Percentiles rank a stretch among this genome's conserved stretches.
phyloP scores from a whole-genome alignment of 768 basidiomycete species.

The Tricholoma terreum region DNA sequence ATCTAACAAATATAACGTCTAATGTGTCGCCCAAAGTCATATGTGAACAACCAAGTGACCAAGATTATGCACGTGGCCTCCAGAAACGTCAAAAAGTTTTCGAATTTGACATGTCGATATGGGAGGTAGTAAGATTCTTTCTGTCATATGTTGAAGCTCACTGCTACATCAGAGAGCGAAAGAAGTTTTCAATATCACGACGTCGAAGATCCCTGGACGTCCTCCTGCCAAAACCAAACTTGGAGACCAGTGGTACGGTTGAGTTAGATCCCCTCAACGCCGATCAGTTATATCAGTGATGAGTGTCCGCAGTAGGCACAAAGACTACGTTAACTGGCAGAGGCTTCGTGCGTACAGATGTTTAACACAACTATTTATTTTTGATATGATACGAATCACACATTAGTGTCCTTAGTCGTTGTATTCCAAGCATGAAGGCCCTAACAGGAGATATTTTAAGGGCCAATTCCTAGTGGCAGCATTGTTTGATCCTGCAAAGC shows the following conservation, averaged over 20 bases:
- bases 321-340: no score
- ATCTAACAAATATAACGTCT: background rate
- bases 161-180: conserved; percentile 68
- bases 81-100: conserved; percentile 84
- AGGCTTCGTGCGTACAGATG: no score
- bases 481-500: conserved; percentile 48
- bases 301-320: no score
- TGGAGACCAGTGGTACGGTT: conserved; percentile 76
- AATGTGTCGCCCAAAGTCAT: conserved; percentile 37
- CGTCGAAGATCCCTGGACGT: conserved; percentile 74
- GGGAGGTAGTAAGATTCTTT: conserved; percentile 51
- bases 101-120: conserved; percentile 88
- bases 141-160: background rate
- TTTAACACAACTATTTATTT: no score
- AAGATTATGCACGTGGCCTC: conserved; percentile 62
- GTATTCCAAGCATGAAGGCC: background rate
- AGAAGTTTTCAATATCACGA: conserved; percentile 76
- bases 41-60: conserved; percentile 60
- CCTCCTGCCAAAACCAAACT: conserved; percentile 52
- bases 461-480: conserved; percentile 55
- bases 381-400: no score
- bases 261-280: conserved; percentile 4
- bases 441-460: conserved; percentile 1
- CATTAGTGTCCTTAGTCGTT: background rate
- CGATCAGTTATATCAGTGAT: no score